These are phyloP conservation scores for Hibiscus trionum DNA, from an alignment of 345 rosid genomes.

Conservation along the genomic window DNA sequence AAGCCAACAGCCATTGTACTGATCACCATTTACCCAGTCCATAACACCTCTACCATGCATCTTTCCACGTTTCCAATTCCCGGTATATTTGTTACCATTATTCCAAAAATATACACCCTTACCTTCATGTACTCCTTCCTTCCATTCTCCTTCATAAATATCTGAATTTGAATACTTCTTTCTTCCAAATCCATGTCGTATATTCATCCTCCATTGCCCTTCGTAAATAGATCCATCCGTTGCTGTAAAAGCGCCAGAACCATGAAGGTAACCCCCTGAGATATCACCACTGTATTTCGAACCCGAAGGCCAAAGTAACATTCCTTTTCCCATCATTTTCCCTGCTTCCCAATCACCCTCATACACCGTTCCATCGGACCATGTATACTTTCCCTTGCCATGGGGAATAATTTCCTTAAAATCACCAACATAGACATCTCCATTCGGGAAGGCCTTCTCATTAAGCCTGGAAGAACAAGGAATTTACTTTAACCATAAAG, in stretches of 20 bases:
- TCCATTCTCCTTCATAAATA: slow-evolving; percentile 80
- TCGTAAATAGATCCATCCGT: slow-evolving; percentile 51
- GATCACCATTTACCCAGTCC: slow-evolving; percentile 84
- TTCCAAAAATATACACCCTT: slow-evolving; percentile 74
- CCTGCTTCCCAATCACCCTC: slow-evolving; percentile 92
- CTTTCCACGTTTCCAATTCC: slow-evolving; percentile 74
- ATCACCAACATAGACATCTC: slow-evolving; percentile 62
- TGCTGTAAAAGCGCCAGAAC: slow-evolving; percentile 55
- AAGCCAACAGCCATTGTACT: slow-evolving; percentile 72
- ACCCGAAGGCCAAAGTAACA: slow-evolving; percentile 62
- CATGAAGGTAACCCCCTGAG: slow-evolving; percentile 87
- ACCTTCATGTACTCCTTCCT: slow-evolving; percentile 81
- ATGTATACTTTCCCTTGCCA: slow-evolving; percentile 69
- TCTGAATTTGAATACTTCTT: slow-evolving; percentile 65
- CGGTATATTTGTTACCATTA: slow-evolving; percentile 70
- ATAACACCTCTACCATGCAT: slow-evolving; percentile 85
- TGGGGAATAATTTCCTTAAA: slow-evolving; percentile 56
- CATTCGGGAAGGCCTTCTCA: slow-evolving; percentile 45
- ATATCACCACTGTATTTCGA: slow-evolving; percentile 79
- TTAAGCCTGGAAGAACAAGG: slow-evolving; percentile 30
- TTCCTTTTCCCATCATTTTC: slow-evolving; percentile 75
- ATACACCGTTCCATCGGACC: slow-evolving; percentile 63
- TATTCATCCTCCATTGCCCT: slow-evolving; percentile 88
- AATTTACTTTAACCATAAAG: not conserved
- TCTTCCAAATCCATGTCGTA: slow-evolving; percentile 73